Base-by-base conservation (phyloP, 495 filamentous ascomycete genomes). In the Hypoxylon cercidicola region DNA sequence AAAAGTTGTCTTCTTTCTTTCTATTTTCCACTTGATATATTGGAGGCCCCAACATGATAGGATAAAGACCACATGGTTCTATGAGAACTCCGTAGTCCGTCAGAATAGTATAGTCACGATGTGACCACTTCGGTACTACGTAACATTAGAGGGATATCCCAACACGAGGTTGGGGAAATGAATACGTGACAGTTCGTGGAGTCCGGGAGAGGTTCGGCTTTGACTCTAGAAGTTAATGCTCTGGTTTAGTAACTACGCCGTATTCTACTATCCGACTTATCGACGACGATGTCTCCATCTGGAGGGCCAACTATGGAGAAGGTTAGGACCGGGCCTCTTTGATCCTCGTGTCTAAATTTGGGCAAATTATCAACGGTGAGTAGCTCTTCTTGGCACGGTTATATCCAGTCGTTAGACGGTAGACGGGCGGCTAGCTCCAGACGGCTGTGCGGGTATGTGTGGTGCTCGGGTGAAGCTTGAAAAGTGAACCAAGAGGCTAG, bases 321-420 rank as follows among this genome's bases (percentile, higher is more conserved):
- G 12, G 45, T 25, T 23, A 40, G 34, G 2, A 45, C 40, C 37
- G 23, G 58, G 35, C 39, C 34, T 25, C 13, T 30, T 37, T 49
- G 32, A 48, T 67, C 10, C 58, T 67, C 64, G 64, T 67, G 64
- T 67, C 64, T 67, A 67, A 54, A 58, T 62, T 67, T 67, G 58
- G 64, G 58, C 41, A 7, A n/a, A 28, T 5, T 7, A 37, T 48
- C 41, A 46, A 54, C 28, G 20, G 58, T 53, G 45, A 54, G 18
- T 44, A 11, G 16, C 43, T 45, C 18, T 54, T 49, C 64, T 62
- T 58, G 52, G 58, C 48, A 30, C n/a, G n/a, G 39, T 58, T 34
- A 21, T 41, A 19, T 47, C 58, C 45, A 30, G 49, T 52, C 20
- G 50, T 54, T 32, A 37, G 44, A 30, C 28, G 32, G 46, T 18